Evolutionary conservation across 805 yeast genomes (phyloP).

Genomic region (Candida ovalis): DNA sequence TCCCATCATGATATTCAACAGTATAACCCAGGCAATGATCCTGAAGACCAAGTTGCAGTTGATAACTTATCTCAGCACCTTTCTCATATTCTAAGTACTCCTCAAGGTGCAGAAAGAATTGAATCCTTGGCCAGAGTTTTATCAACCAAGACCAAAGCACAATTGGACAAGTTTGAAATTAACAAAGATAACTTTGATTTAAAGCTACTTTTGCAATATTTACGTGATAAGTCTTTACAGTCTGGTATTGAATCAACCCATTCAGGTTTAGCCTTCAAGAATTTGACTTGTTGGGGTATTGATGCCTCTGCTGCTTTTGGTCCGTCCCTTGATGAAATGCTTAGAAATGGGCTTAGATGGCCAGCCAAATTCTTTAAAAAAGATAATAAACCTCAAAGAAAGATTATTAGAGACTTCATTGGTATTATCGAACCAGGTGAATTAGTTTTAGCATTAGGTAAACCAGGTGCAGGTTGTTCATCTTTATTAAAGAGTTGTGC

Average conservation of each 20-base stretch:
- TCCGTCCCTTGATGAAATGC: constrained; percentile 42
- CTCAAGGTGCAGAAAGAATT: constrained; percentile 32
- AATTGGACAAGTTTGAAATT: constrained; percentile 42
- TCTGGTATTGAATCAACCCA: constrained; percentile 46
- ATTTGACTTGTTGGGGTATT: constrained; percentile 42
- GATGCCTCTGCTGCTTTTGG: constrained; percentile 53
- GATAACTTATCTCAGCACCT: constrained; percentile 26
- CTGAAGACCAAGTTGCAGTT: constrained; percentile 23
- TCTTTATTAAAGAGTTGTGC: constrained; percentile 63
- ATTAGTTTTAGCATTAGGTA: constrained; percentile 63
- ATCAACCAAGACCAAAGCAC: constrained; percentile 45
- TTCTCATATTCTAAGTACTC: constrained; percentile 24
- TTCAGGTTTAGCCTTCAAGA: constrained; percentile 48
- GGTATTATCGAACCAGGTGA: constrained; percentile 56
- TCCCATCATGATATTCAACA: constrained; percentile 23
- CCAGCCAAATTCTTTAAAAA: constrained; percentile 32
- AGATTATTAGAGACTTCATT: constrained; percentile 37
- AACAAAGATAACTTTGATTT: constrained; percentile 45
- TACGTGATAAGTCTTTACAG: constrained; percentile 34
- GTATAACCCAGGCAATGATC: constrained; percentile 21
- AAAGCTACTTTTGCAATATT: constrained; percentile 37
- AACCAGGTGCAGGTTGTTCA: constrained; percentile 82
- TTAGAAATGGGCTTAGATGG: constrained; percentile 30
- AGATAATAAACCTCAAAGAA: constrained; percentile 30
- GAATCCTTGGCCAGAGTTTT: constrained; percentile 48